Conservation (phyloP, 1,284 basidiomycete genomes). For the Naganishia sp. region DNA sequence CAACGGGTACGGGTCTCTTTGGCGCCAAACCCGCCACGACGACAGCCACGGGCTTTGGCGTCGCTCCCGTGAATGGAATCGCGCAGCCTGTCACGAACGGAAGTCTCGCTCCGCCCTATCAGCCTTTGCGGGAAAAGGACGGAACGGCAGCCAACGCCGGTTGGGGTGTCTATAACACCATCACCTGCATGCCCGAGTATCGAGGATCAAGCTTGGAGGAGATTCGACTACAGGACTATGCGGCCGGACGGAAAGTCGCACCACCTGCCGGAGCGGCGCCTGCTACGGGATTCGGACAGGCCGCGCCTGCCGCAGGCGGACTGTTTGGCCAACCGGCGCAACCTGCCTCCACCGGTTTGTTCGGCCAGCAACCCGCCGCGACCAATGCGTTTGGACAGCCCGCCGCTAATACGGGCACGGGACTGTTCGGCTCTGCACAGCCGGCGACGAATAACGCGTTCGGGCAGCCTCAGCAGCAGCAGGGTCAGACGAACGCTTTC, state of each 20-base stretch:
- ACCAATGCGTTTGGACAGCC: slow-evolving; percentile 42
- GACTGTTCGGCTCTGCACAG: slow-evolving; percentile 57
- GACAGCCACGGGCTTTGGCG: slow-evolving; percentile 16
- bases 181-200: slow-evolving; percentile 38
- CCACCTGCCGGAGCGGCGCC: slow-evolving; percentile 63
- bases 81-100: slow-evolving; percentile 27
- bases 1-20: slow-evolving; percentile 57
- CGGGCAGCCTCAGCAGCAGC: slow-evolving; percentile 45
- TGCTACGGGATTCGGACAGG: slow-evolving; percentile 32
- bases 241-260: slow-evolving; percentile 65
- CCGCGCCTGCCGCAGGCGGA: slow-evolving; percentile 29
- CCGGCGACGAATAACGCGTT: slow-evolving; percentile 45
- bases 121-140: slow-evolving; percentile 33
- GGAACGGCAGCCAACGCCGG: slow-evolving; percentile 31
- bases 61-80: slow-evolving; percentile 8
- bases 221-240: slow-evolving; percentile 54
- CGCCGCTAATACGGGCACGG: slow-evolving; percentile 40
- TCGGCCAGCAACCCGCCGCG: slow-evolving; percentile 35
- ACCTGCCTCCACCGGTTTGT: slow-evolving; percentile 23
- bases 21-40: slow-evolving; percentile 45
- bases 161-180: slow-evolving; percentile 36
- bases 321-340: slow-evolving; percentile 36
- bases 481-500: slow-evolving; percentile 31
- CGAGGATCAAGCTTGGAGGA: slow-evolving; percentile 39
- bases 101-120: slow-evolving; percentile 22